These are phyloP conservation scores for Boletus sp. DNA, from an alignment of 768 basidiomycete genomes.

Conservation along the genomic window DNA sequence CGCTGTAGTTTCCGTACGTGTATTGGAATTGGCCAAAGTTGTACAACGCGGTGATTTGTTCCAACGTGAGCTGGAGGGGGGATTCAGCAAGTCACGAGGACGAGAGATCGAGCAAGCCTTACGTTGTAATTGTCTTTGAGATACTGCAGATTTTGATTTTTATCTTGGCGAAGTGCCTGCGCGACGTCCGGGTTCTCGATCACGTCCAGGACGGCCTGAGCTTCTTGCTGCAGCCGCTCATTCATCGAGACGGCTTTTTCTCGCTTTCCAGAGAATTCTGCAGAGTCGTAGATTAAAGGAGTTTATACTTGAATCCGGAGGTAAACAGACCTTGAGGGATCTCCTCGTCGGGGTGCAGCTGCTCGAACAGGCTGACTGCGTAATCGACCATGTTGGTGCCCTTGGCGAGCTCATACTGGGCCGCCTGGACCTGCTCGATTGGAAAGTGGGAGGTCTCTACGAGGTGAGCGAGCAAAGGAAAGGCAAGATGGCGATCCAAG, in stretches of 20 bases:
- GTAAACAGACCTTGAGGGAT: constrained; percentile 59
- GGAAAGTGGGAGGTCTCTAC: constrained; percentile 74
- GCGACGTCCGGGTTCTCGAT: constrained; percentile 98
- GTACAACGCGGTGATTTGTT: constrained; percentile 94
- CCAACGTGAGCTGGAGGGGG: constrained; percentile 73
- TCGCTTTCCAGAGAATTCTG: constrained; percentile 85
- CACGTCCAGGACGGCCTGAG: constrained; percentile 89
- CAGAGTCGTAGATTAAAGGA: background rate
- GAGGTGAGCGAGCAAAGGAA: constrained; percentile 90
- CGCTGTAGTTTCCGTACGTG: constrained; percentile 96
- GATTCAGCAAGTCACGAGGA: constrained; percentile 4
- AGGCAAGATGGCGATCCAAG: constrained; percentile 91
- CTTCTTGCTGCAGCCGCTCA: constrained; percentile 83
- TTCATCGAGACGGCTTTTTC: constrained; percentile 81
- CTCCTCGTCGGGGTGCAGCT: constrained; percentile 71
- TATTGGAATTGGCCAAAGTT: constrained; percentile 99
- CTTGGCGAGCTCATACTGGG: constrained; percentile 97
- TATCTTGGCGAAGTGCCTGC: constrained; percentile 91
- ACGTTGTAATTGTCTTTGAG: constrained; percentile 92
- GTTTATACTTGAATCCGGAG: background rate
- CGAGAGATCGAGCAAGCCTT: constrained; percentile 27
- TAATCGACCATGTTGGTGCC: constrained; percentile 99
- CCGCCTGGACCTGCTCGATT: constrained; percentile 73
- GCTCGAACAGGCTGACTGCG: constrained; percentile 73
- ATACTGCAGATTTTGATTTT: constrained; percentile 93